Base-by-base conservation (phyloP, 2,329 filamentous ascomycete species). In the Cladophialophora carrionii region DNA sequence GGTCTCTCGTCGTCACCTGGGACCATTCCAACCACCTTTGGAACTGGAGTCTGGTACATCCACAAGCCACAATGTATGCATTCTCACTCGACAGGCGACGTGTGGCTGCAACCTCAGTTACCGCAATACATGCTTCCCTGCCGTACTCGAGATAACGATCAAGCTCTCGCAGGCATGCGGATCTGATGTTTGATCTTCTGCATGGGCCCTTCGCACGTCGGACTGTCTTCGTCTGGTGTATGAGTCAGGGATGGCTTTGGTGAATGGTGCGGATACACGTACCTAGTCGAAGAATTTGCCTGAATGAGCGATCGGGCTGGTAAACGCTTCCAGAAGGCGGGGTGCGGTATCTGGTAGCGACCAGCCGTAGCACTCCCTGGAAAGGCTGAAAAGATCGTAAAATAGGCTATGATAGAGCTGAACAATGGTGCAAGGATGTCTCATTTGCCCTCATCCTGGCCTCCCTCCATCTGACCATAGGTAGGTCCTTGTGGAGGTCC, bases 371-470 rank as follows among this genome's bases (percentile, higher is more conserved):
- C 52, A 29, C 29, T 54, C 24, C 52, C 17, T 10, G 29, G 48
- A 29, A 37, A 14, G n/a, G 12, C 48, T 22, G 56, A 60, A n/a
- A 22, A 53, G 46, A 51, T 52, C 0, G 31, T 22, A 52, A 31
- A 29, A 60, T 9, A 34, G 22, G 14, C 4, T 22, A 20, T 55
- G 9, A 26, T 55, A 24, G 34, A 46, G 29, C 26, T 49, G 49
- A 61, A 43, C 32, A 46, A 46, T 46, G 20, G 14, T 20, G 26
- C 12, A 26, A 17, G 10, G 12, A 22, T 4, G 6, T 49, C 29
- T 71, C 68, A 69, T 57, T 70, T 71, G 48, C 62, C 66, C n/a
- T 71, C 70, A 22, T 71, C 68, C 29, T 63, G 65, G 12, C 32
- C 64, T 20, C 52, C 58, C 51, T 68, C 64, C 43, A 68, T 64